Conservation (phyloP, 2,329 filamentous ascomycete genomes). For the Aspergillus pseudoterreus region DNA sequence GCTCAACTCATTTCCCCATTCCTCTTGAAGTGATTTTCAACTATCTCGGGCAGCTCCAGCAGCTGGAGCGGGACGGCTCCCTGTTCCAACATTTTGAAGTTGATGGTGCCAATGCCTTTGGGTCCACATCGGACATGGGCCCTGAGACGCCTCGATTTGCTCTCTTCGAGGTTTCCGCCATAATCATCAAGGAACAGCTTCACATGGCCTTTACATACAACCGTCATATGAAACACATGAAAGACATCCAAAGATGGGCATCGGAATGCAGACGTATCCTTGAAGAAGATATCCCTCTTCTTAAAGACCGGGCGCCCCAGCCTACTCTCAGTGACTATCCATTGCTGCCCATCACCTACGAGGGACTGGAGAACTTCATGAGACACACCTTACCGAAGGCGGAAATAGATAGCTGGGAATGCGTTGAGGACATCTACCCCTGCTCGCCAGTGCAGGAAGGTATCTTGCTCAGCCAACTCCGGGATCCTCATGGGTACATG, state of each 20-base stretch:
- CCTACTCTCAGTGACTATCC: conserved; percentile 43
- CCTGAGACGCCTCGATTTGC: conserved; percentile 43
- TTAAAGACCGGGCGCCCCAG: conserved; percentile 25
- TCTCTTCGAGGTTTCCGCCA: conserved; percentile 51
- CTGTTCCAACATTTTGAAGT: conserved; percentile 41
- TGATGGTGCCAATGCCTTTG: conserved; percentile 25
- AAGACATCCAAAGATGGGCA: conserved; percentile 43
- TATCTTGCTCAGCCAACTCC: conserved; percentile 35
- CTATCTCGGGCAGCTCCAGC: conserved; percentile 37
- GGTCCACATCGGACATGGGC: conserved; percentile 44
- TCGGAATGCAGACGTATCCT: conserved; percentile 36
- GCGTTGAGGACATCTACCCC: conserved; percentile 35
- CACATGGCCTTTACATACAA: conserved; percentile 51
- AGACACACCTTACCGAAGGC: conserved; percentile 32
- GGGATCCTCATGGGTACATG: conserved; percentile 33
- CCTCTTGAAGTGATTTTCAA: conserved; percentile 42
- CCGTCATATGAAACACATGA: conserved; percentile 43
- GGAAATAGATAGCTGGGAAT: conserved; percentile 27
- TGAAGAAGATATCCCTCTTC: conserved; percentile 23
- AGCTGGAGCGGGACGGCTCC: conserved; percentile 44
- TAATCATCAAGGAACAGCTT: conserved; percentile 45
- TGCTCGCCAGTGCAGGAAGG: conserved; percentile 37
- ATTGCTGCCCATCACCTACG: conserved; percentile 41
- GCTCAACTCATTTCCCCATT: conserved; percentile 33
- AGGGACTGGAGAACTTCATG: conserved; percentile 35